Evolutionary conservation across 495 filamentous ascomycete genomes (phyloP), one percentile per base, ranked within the genome.

Genomic region (Cladorrhinum samala): DNA sequence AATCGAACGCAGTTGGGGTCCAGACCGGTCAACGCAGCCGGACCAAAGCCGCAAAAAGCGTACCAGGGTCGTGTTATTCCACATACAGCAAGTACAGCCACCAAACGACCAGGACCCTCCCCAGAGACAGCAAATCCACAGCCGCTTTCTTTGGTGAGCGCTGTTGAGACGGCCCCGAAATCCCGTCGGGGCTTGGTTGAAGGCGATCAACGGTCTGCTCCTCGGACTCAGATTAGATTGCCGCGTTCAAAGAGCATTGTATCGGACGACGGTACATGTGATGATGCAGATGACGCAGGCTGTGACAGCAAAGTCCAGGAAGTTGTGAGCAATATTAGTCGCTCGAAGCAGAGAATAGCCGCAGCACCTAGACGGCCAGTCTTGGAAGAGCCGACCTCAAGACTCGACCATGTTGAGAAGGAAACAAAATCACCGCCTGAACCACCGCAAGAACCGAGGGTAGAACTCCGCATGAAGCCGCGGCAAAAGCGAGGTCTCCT

Each of bases 401-500:
- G 7, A 6, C 7, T 1, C 1, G 4, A 45, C 5, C 6, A 33
- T 11, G 0, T 45, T 8, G 3, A 37, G 23, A 38, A 20, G 2
- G 23, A 23, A 1, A 33, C n/a, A 20, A 18, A 23, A 25, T 9
- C 37, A 0, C 11, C 21, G 2, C 1, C 14, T 23, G 42, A 48
- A 42, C 18, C 27, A 47, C 20, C 18, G n/a, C 45, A 57, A 18
- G 60, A 67, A 47, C 66, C 62, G n/a, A 64, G 65, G 48, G 70
- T 67, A 36, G 68, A 72, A 43, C 52, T 76, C 30, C 68, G 63
- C 16, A 67, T 76, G 23, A 72, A 66, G 38, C 65, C 69, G 11
- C 55, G 70, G 49, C 71, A 69, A 27, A 75, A 70, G 46, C 62
- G 73, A 43, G 72, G 73, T 24, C 49, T 76, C 2, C 33, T 75